Base-by-base conservation (phyloP, 2,329 filamentous ascomycete species). In the Claviceps arundinis region DNA sequence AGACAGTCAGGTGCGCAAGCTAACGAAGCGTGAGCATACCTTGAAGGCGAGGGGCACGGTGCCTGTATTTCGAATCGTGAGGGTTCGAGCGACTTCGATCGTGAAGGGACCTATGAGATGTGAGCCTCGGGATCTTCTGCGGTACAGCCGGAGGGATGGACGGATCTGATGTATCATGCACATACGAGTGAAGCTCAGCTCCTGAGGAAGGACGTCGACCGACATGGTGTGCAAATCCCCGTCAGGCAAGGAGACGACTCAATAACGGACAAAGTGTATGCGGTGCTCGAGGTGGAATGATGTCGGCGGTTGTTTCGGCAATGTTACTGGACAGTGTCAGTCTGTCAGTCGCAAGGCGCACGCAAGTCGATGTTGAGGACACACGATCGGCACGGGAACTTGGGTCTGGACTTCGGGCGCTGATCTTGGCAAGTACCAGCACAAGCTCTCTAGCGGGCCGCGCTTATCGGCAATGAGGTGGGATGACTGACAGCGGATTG, bases 131-230 rank as follows among this genome's bases (percentile, higher is more conserved):
- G 16, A 49, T 55, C 41, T 52, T 52, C 34, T 24, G 30, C 5
- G 17, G 34, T 11, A n/a, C 22, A 19, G 34, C 19, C 14, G 48
- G 42, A 14, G 40, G 9, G 30, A 34, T 38, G 43, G 34, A 34
- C 11, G 48, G 26, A 16, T 24, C 8, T 6, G 24, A 17, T 24
- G 37, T 45, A 37, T 48, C 45, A 44, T 34, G 22, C 56, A 77
- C 85, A 65, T 77, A 97, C 93, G 87, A 72, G 84, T 85, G 74
- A 98, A 98, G 73, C 82, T 87, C 67, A 98, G 82, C 79, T 97
- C 93, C 61, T 80, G 70, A 55, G 91, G 93, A 63, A 93, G 84
- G 66, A 98, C 87, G 64, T 95, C 87, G 73, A 98, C 85, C 62
- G 91, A 94, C 93, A 97, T 97, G 72, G 64, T 78, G 71, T 55